These are phyloP conservation scores for Podaxis pistillaris DNA, from an alignment of 768 basidiomycete species.

Conservation along the genomic window DNA sequence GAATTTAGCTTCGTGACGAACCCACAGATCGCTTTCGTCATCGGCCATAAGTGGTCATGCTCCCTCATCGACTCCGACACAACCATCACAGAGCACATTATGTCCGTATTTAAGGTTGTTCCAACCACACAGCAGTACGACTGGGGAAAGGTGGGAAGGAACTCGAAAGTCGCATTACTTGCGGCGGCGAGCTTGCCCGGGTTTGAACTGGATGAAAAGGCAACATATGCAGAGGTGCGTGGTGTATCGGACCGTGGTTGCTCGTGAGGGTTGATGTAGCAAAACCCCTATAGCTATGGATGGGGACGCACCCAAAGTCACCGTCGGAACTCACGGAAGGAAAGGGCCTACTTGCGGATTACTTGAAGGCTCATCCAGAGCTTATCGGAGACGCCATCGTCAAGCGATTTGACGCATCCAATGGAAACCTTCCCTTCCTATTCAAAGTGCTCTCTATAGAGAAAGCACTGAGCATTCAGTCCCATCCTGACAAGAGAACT, in stretches of 20 bases:
- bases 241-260: not conserved
- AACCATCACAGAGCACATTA: not conserved
- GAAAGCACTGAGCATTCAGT: slow-evolving; percentile 89
- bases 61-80: not conserved
- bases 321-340: slow-evolving; percentile 40
- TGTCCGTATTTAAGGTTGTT: slow-evolving; percentile 68
- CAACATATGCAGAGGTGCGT: slow-evolving; percentile 91
- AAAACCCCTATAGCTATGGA: slow-evolving; percentile 74
- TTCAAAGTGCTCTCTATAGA: slow-evolving; percentile 91
- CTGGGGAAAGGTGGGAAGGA: slow-evolving; percentile 86
- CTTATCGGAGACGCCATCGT: slow-evolving; percentile 66
- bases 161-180: slow-evolving; percentile 87
- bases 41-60: not conserved
- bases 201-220: slow-evolving; percentile 65
- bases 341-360: slow-evolving; percentile 46
- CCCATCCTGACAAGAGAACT: slow-evolving; percentile 85
- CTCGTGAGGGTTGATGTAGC: slow-evolving; percentile 5
- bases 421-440: slow-evolving; percentile 82
- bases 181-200: slow-evolving; percentile 62
- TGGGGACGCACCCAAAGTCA: slow-evolving; percentile 90
- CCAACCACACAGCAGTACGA: slow-evolving; percentile 91
- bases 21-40: not conserved
- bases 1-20: not conserved
- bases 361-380: slow-evolving; percentile 64
- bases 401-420: slow-evolving; percentile 48